Evolutionary conservation across 2,329 filamentous ascomycete species (phyloP).

Genomic region (Phaeosphaeria sp.): DNA sequence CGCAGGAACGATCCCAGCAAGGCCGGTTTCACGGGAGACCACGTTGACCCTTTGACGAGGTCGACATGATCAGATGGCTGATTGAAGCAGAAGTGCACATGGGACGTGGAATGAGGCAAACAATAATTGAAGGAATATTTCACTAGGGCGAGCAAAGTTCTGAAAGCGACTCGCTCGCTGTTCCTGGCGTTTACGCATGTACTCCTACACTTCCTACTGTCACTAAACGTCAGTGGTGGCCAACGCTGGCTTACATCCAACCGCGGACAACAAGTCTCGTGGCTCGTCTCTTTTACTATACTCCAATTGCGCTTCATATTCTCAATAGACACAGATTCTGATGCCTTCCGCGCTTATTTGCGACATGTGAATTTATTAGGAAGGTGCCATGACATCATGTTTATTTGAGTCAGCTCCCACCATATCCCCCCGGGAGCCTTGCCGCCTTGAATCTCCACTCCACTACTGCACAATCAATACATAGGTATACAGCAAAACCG

Average conservation of each 20-base stretch:
- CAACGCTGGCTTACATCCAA: constrained; percentile 15
- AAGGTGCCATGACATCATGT: background rate
- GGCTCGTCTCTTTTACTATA: constrained; percentile 37
- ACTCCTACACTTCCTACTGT: constrained; percentile 48
- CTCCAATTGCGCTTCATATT: constrained; percentile 38
- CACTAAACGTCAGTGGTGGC: constrained; percentile 40
- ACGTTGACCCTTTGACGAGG: constrained; percentile 67
- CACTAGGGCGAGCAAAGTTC: background rate
- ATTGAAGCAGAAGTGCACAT: constrained; percentile 1
- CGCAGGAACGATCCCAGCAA: constrained; percentile 71
- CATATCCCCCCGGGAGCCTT: background rate
- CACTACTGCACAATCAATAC: background rate
- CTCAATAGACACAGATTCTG: constrained; percentile 10
- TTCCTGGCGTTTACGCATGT: constrained; percentile 40
- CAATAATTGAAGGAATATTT: background rate
- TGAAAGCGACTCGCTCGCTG: constrained; percentile 3
- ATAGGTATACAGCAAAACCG: background rate
- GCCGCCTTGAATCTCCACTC: background rate
- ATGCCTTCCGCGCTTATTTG: background rate
- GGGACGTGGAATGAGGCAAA: background rate
- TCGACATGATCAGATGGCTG: constrained; percentile 19
- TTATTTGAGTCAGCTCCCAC: background rate
- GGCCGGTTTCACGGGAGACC: constrained; percentile 42
- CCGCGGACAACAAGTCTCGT: constrained; percentile 22
- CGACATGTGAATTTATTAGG: background rate